Conservation (phyloP, 1,284 basidiomycete species). For the Apiotrichum brassicae region DNA sequence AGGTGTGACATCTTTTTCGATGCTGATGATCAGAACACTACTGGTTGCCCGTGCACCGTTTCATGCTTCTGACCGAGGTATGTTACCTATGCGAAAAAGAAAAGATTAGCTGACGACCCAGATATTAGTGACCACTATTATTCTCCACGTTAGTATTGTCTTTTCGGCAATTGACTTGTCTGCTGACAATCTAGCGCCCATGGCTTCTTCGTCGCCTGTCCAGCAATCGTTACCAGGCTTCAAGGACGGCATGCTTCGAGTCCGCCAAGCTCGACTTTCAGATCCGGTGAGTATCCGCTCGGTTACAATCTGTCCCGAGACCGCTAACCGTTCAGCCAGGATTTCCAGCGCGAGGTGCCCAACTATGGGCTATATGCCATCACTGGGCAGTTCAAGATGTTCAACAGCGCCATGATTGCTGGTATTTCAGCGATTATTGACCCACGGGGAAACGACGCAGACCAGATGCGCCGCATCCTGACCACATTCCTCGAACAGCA, state of each 20-base stretch:
- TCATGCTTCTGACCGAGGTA: slow-evolving; percentile 44
- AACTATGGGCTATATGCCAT: slow-evolving; percentile 28
- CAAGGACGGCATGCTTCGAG: slow-evolving; percentile 43
- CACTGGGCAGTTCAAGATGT: slow-evolving; percentile 43
- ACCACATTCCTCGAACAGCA: slow-evolving; percentile 45
- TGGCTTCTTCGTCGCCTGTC: slow-evolving; percentile 42
- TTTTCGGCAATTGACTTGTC: no score
- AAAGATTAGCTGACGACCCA: not conserved
- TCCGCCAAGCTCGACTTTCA: slow-evolving; percentile 44
- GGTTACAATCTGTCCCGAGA: no score
- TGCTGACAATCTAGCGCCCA: slow-evolving; percentile 26
- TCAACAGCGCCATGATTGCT: slow-evolving; percentile 47
- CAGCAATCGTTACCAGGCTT: slow-evolving; percentile 38
- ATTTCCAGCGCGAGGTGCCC: slow-evolving; percentile 37
- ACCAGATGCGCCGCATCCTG: slow-evolving; percentile 44
- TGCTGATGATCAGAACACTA: slow-evolving; percentile 19
- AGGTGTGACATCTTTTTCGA: slow-evolving; percentile 3
- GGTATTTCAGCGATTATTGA: slow-evolving; percentile 47
- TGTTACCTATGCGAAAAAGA: not conserved
- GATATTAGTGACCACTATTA: slow-evolving; percentile 42
- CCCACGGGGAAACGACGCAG: slow-evolving; percentile 40
- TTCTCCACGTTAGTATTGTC: slow-evolving; percentile 37
- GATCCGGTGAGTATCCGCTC: slow-evolving; percentile 27
- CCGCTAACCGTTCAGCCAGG: slow-evolving; percentile 19
- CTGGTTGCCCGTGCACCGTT: slow-evolving; percentile 43